Evolutionary conservation across 306 rosid species (phyloP).

Genomic region (Ziziphus jujuba): DNA sequence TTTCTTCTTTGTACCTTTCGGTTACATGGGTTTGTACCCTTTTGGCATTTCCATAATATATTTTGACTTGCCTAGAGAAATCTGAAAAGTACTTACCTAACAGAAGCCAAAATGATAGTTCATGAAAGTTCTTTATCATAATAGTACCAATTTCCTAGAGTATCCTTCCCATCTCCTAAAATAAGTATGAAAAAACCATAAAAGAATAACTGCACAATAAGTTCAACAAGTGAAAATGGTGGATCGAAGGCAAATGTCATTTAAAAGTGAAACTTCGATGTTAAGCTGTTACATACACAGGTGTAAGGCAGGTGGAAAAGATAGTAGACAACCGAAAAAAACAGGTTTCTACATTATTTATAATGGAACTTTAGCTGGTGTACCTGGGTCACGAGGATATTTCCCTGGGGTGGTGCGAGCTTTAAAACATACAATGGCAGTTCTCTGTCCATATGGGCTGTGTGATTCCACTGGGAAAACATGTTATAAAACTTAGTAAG

Average conservation of each 20-base stretch:
- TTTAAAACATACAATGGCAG: conserved; percentile 67
- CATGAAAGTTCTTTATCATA: neutral
- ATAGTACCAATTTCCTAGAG: neutral
- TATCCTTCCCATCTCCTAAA: neutral
- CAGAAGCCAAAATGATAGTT: neutral
- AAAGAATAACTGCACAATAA: neutral
- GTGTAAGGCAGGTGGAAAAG: neutral
- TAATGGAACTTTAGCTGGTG: conserved; percentile 73
- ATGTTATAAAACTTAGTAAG: conserved; percentile 2
- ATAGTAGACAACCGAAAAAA: conserved; percentile 21
- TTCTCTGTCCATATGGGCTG: conserved; percentile 83
- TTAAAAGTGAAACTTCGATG: conserved; percentile 8
- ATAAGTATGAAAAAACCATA: neutral
- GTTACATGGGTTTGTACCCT: neutral
- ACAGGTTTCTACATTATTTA: conserved; percentile 27
- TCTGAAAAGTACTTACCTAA: neutral
- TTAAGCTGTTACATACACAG: conserved; percentile 4
- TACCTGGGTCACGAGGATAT: conserved; percentile 88
- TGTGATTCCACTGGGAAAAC: conserved; percentile 68
- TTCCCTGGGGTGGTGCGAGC: conserved; percentile 61
- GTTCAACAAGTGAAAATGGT: conserved; percentile 2
- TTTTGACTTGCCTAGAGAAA: neutral
- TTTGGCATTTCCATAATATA: neutral
- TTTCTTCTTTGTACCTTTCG: neutral
- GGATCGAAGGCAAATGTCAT: conserved; percentile 7